Conservation (phyloP, 2,329 filamentous ascomycete genomes). For the Zopfia rhizophila region DNA sequence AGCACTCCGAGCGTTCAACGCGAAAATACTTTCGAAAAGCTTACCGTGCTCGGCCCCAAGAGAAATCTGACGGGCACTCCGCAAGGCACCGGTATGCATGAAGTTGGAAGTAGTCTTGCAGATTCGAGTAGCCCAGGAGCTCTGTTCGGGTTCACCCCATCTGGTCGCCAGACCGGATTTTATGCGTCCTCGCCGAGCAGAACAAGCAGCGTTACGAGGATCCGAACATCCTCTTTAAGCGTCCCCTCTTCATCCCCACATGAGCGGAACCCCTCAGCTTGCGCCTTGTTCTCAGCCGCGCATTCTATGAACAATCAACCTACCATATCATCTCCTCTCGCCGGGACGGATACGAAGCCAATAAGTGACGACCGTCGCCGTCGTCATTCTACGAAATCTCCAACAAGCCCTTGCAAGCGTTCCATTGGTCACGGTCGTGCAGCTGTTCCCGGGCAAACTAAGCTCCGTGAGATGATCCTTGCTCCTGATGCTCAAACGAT, state of each 20-base stretch:
- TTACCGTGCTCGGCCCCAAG: conserved; percentile 44
- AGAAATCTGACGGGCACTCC: conserved; percentile 51
- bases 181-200: background rate
- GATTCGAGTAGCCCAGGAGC: conserved; percentile 48
- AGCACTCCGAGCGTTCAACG: conserved; percentile 23
- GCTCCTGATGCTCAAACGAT: conserved; percentile 34
- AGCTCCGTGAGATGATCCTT: conserved; percentile 46
- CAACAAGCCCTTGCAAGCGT: too few species aligned
- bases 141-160: conserved; percentile 30
- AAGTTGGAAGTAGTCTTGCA: conserved; percentile 52
- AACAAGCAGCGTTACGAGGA: conserved; percentile 34
- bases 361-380: conserved; percentile 11
- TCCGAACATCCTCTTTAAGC: conserved; percentile 18
- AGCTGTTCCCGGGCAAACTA: conserved; percentile 47
- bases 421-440: conserved; percentile 37
- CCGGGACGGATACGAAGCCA: background rate
- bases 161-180: conserved; percentile 16
- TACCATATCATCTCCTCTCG: too few species aligned
- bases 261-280: conserved; percentile 36
- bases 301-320: too few species aligned
- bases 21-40: conserved; percentile 49
- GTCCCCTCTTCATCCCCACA: conserved; percentile 6
- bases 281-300: conserved; percentile 34
- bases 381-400: too few species aligned
- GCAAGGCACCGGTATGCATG: conserved; percentile 46